phyloP scores from a whole-genome alignment of 2,329 filamentous ascomycete species.

The Chrysosphaeria jannelii region DNA sequence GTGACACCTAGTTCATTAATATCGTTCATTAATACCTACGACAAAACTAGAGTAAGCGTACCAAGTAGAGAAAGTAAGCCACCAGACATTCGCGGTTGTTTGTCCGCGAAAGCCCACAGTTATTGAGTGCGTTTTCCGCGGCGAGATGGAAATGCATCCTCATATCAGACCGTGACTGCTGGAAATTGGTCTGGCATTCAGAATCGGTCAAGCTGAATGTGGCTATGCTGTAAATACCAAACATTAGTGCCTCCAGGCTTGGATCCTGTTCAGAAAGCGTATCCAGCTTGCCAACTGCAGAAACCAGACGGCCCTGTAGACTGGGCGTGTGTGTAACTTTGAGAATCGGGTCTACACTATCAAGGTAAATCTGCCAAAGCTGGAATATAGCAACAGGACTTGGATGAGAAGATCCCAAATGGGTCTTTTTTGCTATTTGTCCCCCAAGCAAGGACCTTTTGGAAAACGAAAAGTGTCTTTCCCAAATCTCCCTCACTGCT shows the following conservation, averaged over 20 bases:
- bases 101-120: constrained; percentile 17
- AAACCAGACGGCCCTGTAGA: constrained; percentile 19
- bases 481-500: background rate
- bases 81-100: constrained; percentile 21
- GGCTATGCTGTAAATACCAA: constrained; percentile 17
- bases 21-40: no score
- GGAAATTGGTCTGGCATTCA: constrained; percentile 14
- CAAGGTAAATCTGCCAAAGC: constrained; percentile 26
- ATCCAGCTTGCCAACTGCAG: constrained; percentile 15
- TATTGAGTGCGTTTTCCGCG: constrained; percentile 21
- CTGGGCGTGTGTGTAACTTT: constrained; percentile 26
- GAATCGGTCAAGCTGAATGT: constrained; percentile 13
- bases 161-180: constrained; percentile 12
- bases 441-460: no score
- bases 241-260: constrained; percentile 22
- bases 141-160: constrained; percentile 15
- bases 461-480: no score
- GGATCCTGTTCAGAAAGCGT: constrained; percentile 4
- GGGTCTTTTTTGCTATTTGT: no score
- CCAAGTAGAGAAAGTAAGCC: constrained; percentile 23
- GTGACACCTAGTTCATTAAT: no score
- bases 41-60: no score
- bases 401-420: constrained; percentile 21
- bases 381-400: constrained; percentile 14
- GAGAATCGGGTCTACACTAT: constrained; percentile 26